A percentile compares a stretch with the other conserved stretches of the same genome.
phyloP scores from a whole-genome alignment of 164 flowering plant genomes.

The Nymphaea thermarum region DNA sequence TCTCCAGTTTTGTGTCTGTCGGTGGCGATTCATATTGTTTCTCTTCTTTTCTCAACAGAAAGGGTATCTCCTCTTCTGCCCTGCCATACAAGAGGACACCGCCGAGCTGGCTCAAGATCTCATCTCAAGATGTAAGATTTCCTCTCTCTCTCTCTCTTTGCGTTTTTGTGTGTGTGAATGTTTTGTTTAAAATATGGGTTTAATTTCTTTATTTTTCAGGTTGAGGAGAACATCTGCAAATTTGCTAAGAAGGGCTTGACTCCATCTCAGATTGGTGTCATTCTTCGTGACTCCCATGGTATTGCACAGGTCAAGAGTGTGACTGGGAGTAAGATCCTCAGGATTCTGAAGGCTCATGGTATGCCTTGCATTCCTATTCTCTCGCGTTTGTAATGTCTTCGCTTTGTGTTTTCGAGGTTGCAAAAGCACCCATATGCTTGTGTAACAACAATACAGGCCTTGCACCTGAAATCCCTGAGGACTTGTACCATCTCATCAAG shows the following conservation, averaged over 20 bases:
- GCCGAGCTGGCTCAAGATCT: slow-evolving; percentile 33
- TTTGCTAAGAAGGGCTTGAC: slow-evolving; percentile 51
- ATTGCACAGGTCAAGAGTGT: slow-evolving; percentile 42
- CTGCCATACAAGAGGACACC: slow-evolving; percentile 40
- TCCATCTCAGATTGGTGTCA: slow-evolving; percentile 44
- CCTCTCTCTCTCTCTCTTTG: neutral
- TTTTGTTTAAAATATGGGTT: neutral
- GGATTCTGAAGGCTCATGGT: slow-evolving; percentile 45
- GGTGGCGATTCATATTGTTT: neutral
- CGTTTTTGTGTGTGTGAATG: neutral
- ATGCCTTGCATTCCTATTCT: neutral
- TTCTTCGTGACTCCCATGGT: slow-evolving; percentile 54
- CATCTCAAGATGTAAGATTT: slow-evolving; percentile 20
- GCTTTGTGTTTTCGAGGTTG: neutral
- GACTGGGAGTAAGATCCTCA: slow-evolving; percentile 39
- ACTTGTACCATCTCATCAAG: slow-evolving; percentile 25
- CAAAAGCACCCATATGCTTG: neutral
- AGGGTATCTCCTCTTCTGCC: slow-evolving; percentile 41
- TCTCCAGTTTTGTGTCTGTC: neutral
- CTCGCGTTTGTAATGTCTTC: neutral
- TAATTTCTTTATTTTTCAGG: slow-evolving; percentile 12
- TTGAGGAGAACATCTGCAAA: slow-evolving; percentile 45
- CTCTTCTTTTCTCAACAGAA: slow-evolving; percentile 12
- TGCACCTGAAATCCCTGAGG: slow-evolving; percentile 32
- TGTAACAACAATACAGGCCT: slow-evolving; percentile 12